These are phyloP conservation scores for Melastoma candidum DNA, from an alignment of 441 rosid genomes.

Conservation along the genomic window DNA sequence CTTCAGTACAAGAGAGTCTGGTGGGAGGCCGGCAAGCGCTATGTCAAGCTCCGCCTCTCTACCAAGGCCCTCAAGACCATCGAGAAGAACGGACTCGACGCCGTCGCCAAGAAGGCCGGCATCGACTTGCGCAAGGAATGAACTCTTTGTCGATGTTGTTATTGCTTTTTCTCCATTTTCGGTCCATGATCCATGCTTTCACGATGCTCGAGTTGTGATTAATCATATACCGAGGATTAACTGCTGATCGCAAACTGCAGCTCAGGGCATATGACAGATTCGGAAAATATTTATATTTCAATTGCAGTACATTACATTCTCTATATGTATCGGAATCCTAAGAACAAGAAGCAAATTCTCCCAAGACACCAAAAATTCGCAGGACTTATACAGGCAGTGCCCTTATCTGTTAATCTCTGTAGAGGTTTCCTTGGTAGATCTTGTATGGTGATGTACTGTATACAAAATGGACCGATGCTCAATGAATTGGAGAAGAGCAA, in stretches of 20 bases:
- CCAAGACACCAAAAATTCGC: too few species aligned
- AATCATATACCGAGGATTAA: neutral
- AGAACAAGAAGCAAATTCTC: too few species aligned
- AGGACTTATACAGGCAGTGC: neutral
- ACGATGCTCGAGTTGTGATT: too few species aligned
- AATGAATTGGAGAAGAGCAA: slow-evolving; percentile 3
- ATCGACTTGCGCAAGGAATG: slow-evolving; percentile 72
- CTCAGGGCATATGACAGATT: neutral
- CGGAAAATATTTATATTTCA: too few species aligned
- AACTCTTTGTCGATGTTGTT: slow-evolving; percentile 2
- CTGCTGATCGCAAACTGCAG: too few species aligned
- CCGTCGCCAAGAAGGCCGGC: slow-evolving; percentile 94
- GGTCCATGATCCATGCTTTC: slow-evolving; percentile 1
- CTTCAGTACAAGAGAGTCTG: slow-evolving; percentile 82
- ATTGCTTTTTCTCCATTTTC: neutral
- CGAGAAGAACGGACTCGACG: slow-evolving; percentile 90
- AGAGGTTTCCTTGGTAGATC: too few species aligned
- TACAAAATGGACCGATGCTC: neutral
- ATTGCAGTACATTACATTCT: too few species aligned
- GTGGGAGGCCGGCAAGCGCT: slow-evolving; percentile 98
- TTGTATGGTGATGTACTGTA: too few species aligned
- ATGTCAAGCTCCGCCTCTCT: slow-evolving; percentile 63
- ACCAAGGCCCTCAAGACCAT: slow-evolving; percentile 88
- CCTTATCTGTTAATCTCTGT: too few species aligned
- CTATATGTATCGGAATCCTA: too few species aligned